Percentiles rank a stretch among this genome's conserved stretches.
Conservation (phyloP, 768 basidiomycete genomes). For the Calocera cornea region DNA sequence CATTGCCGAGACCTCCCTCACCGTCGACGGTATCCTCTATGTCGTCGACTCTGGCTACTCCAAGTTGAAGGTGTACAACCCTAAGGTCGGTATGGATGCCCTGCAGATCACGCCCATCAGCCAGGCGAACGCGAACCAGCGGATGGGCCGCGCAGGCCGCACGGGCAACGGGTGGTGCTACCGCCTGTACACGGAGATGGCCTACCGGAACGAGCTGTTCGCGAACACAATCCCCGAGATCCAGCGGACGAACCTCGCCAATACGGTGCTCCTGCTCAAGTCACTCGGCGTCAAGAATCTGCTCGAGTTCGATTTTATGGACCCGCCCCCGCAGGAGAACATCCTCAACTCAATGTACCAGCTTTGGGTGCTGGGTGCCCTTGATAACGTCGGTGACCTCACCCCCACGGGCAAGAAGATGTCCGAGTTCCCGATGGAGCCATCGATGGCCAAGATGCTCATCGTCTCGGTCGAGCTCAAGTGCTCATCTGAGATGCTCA, state of each 20-base stretch:
- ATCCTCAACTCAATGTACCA: constrained; percentile 99
- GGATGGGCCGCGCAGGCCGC: constrained; percentile 90
- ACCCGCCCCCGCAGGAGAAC: constrained; percentile 99
- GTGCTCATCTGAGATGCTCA: constrained; percentile 92
- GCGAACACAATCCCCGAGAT: constrained; percentile 95
- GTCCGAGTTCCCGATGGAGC: constrained; percentile 99
- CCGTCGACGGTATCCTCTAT: constrained; percentile 96
- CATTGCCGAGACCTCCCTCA: constrained; percentile 95
- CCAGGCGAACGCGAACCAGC: constrained; percentile 93
- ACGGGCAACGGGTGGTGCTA: constrained; percentile 98
- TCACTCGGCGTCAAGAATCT: constrained; percentile 94
- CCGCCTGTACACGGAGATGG: constrained; percentile 93
- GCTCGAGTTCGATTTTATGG: constrained; percentile 99
- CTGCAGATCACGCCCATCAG: constrained; percentile 98
- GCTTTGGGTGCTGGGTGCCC: constrained; percentile 93
- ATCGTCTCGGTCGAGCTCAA: constrained; percentile 87
- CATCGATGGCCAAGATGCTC: constrained; percentile 97
- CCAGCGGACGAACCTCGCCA: constrained; percentile 92
- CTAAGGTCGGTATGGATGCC: constrained; percentile 98
- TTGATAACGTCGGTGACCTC: constrained; percentile 95
- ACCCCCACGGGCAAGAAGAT: constrained; percentile 88
- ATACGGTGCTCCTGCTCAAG: constrained; percentile 88
- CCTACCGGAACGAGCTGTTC: constrained; percentile 90
- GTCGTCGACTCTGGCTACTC: constrained; percentile 96
- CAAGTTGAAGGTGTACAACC: constrained; percentile 97